Evolutionary conservation across 805 yeast genomes (phyloP), one percentile per base, ranked within the genome.

Genomic region (Yarrowia sp.): DNA sequence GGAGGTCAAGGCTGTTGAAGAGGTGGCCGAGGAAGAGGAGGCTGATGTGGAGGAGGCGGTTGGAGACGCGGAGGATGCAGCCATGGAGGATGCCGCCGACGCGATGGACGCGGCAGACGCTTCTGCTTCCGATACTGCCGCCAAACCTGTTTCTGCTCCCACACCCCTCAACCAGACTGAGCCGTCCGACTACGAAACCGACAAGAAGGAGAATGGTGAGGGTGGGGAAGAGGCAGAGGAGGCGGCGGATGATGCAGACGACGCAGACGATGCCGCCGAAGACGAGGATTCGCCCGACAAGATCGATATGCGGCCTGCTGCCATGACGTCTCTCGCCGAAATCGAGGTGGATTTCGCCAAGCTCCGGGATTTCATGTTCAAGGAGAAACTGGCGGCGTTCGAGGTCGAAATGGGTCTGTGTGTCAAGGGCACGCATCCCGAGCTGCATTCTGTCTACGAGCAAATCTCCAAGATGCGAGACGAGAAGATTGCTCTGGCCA

Each of bases 361-460:
- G 67, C 79, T 93, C 65, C 84, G 97, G 68, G 98, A 95, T 74
- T 83, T 83, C 71, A 78, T 95, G 58, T 93, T 89, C 75, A 92
- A 88, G 67, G 96, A 92, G 73, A 92, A 90, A 74, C 78, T 92
- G 72, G 79, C 83, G 41, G 83, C 89, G 67, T 81, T 89, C 68
- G 90, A 90, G 69, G 87, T 88, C 50, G 99, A 95, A 74, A 78
- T 93, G 67, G 88, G 88, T 71, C 84, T 93, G 82, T 92, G 98
- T 76, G 78, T 87, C 38, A 88, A 87, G 68, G 97, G 97, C 11
- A 84, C 91, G 18, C 99, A 95, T 75, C 98, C 98, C 0, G 97
- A 92, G 70, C 81, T 93, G 64, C 82, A 89, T 42, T 81, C 84
- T 55, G 88, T 89, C 64, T 85, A 88, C 74, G 82, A 82, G 70